phyloP scores from a whole-genome alignment of 768 basidiomycete genomes.

The Boletus vinaceobasis region DNA sequence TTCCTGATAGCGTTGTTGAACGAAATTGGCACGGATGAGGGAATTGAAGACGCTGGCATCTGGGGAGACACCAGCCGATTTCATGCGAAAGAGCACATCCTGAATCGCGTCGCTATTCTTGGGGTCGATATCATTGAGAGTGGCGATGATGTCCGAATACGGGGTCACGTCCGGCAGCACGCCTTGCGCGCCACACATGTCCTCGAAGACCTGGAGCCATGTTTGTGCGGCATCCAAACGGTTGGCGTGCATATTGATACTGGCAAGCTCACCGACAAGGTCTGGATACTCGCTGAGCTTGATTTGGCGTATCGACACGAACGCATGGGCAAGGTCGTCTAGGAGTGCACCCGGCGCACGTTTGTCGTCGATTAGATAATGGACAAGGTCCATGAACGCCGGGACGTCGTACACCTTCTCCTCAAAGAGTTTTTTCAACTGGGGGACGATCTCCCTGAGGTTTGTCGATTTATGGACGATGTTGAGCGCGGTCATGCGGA shows the following conservation, averaged over 20 bases:
- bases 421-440: slow-evolving; percentile 16
- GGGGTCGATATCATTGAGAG: slow-evolving; percentile 32
- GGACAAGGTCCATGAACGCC: slow-evolving; percentile 28
- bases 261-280: slow-evolving; percentile 37
- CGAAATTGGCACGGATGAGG: slow-evolving; percentile 41
- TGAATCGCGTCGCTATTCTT: slow-evolving; percentile 31
- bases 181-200: slow-evolving; percentile 18
- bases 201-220: slow-evolving; percentile 29
- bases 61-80: slow-evolving; percentile 34
- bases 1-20: slow-evolving; percentile 28
- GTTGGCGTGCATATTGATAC: slow-evolving; percentile 34
- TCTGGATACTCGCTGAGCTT: slow-evolving; percentile 28
- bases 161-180: slow-evolving; percentile 21
- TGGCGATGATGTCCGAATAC: slow-evolving; percentile 39
- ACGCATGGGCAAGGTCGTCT: slow-evolving; percentile 22
- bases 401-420: slow-evolving; percentile 15
- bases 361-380: slow-evolving; percentile 17
- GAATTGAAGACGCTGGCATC: slow-evolving; percentile 46
- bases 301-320: slow-evolving; percentile 15
- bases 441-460: neutral
- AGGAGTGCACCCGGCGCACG: slow-evolving; percentile 12
- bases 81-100: slow-evolving; percentile 40
- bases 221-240: slow-evolving; percentile 28
- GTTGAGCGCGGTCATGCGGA: slow-evolving; percentile 38
- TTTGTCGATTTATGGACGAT: slow-evolving; percentile 14